Base-by-base conservation (phyloP, 352 stramenopile genomes). In the Globisporangium nodosum region DNA sequence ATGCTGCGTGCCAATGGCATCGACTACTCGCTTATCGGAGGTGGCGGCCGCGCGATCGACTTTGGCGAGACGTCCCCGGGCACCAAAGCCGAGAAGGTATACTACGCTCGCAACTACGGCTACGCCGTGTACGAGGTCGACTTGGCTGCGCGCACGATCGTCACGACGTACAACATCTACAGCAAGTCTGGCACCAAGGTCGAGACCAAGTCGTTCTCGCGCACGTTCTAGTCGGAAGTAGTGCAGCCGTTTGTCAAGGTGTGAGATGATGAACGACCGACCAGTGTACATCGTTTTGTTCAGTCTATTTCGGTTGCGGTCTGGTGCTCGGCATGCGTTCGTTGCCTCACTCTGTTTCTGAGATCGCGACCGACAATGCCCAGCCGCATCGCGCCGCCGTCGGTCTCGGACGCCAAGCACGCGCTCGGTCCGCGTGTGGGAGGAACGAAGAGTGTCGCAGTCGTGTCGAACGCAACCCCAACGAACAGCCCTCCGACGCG, bases 1-100 rank as follows among this genome's bases (percentile, higher is more conserved):
- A 66, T 65, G 54, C 52, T 77, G 60, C 66, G 60, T 15, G 48
- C 58, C 3, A 54, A 63, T 20, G 40, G 52, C 30, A 68, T 60
- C 43, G 64, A 77, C 63, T 77, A 74, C 56, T 74, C 70, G 56
- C 64, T 71, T 57, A 66, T 77, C 50, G 69, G 69, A 30, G 69
- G 69, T 42, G 60, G 69, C 40, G 69, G 69, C 3, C 69, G 69
- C 20, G 63, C 60, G 18, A 66, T 74, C 40, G 62, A 74, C 49
- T 57, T 66, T 52, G 56, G 54, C 27, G 65, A 71, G 31, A 40
- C 63, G 13, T 67, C 54, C 1, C 65, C 62, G 11, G 68, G 65
- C 43, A 73, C 68, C 12, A 48, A 43, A 3, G 66, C 69, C 27
- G 69, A 73, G 31, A 54, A 63, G 5, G 52, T 74, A 2, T 76